phyloP scores from a whole-genome alignment of 306 rosid genomes.

The Herpetospermum pedunculosum region DNA sequence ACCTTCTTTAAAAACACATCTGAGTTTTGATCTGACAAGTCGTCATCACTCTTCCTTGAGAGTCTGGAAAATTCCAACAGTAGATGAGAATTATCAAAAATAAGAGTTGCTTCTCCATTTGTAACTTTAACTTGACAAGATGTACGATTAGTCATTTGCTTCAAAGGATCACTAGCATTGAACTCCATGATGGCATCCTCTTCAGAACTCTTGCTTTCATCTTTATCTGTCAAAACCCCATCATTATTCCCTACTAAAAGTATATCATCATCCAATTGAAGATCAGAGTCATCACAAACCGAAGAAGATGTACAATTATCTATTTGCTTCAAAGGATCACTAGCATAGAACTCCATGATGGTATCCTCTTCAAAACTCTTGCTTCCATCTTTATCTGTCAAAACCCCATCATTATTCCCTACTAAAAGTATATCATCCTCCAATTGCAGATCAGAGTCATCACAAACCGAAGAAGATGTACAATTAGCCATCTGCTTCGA shows the following conservation, averaged over 20 bases:
- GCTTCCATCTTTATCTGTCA: not conserved
- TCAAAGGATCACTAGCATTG: not conserved
- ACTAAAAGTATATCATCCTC: not conserved
- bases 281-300: no score
- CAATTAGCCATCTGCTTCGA: not conserved
- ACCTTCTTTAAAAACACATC: constrained; percentile 5
- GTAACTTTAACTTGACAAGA: not conserved
- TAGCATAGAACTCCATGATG: not conserved
- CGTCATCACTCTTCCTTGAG: constrained; percentile 11
- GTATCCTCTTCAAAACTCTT: constrained; percentile 3
- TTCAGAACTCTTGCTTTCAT: not conserved
- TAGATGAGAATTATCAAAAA: not conserved
- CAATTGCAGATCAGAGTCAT: not conserved
- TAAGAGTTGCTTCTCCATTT: not conserved
- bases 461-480: not conserved
- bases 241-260: no score
- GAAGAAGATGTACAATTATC: not conserved
- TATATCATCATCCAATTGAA: no score
- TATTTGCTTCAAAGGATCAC: not conserved
- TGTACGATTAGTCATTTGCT: not conserved
- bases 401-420: not conserved
- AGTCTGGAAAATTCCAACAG: not conserved
- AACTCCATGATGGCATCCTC: not conserved
- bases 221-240: no score
- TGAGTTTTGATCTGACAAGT: constrained; percentile 14